Evolutionary conservation across 2,329 filamentous ascomycete genomes (phyloP), one percentile per base, ranked within the genome.

Genomic region (Neopestalotiopsis sp.): DNA sequence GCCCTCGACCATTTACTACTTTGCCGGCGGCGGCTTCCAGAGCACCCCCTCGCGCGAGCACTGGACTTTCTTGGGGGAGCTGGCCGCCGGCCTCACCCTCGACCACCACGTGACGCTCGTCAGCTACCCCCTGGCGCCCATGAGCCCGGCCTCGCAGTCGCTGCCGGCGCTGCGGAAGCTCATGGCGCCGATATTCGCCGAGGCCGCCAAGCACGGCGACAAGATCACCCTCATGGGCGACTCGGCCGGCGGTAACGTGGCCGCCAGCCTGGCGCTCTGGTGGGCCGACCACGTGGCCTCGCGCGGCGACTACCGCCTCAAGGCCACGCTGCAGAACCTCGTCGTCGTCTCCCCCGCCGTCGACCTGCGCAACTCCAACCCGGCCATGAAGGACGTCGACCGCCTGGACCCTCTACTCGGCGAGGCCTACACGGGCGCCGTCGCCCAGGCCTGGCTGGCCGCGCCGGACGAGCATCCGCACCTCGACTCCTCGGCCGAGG

Each of bases 1-100:
- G 6, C 49, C 10, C 4, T 63, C 3, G 66, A 71, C 17, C 2
- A 75, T 90, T 30, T 84, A 87, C 70, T 90, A 89, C 69, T 88
- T 88, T 70, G 81, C 81, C 0, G 88, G 88, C 1, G 88, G 88
- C 6, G 86, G 85, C 3, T 90, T 88, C 84, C 85, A 86, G 69
- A 79, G 79, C 71, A 85, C 85, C 0, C 83, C 88, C 0, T 82
- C 80, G 3, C 71, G 76, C 0, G 80, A 87, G 62, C 88, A 90
- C 70, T 90, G 87, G 87, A 80, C 80, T 5, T 76, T 89, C 6
- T 80, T 82, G 65, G 79, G 83, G 0, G 81, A 86, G 66, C 75
- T 89, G 5, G 81, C 81, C 0, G 75, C 76, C 2, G 74, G 81
- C 1, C 70, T 88, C 3, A 76, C 80, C 20, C 56, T 56, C 0